Conservation (phyloP, 1,139 yeast species). For the Yamadazyma triangularis region DNA sequence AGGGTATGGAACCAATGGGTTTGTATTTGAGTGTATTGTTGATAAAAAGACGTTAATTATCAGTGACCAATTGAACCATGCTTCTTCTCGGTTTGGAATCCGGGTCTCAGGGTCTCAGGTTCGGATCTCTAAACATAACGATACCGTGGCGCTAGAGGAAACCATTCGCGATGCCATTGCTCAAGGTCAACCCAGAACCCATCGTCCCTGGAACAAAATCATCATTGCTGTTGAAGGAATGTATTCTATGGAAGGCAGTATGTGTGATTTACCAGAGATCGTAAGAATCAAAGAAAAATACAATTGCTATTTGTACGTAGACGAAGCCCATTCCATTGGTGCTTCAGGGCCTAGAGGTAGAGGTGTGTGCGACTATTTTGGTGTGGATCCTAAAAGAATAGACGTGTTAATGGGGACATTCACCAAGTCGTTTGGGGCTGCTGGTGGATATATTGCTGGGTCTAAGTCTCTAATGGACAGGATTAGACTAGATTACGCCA, state of each 20-base stretch:
- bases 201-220: constrained; percentile 96
- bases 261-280: constrained; percentile 78
- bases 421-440: constrained; percentile 96
- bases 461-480: constrained; percentile 64
- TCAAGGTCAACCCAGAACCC: constrained; percentile 95
- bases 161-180: constrained; percentile 83
- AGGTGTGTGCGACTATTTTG: constrained; percentile 93
- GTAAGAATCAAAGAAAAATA: constrained; percentile 77
- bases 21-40: constrained; percentile 75
- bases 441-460: constrained; percentile 95
- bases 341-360: constrained; percentile 93
- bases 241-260: constrained; percentile 97
- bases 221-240: constrained; percentile 92
- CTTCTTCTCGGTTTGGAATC: constrained; percentile 92
- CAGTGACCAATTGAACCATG: constrained; percentile 92
- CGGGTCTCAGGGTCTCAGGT: constrained; percentile 92
- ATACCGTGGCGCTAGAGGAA: constrained; percentile 76
- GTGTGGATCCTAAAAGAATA: constrained; percentile 66
- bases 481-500: constrained; percentile 67
- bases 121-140: constrained; percentile 88
- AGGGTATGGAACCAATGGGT: constrained; percentile 98
- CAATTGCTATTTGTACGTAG: constrained; percentile 86
- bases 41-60: constrained; percentile 87
- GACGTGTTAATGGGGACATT: constrained; percentile 96
- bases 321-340: constrained; percentile 98